Evolutionary conservation across 768 basidiomycete species (phyloP), one percentile per base, ranked within the genome.

Genomic region (Kwoniella botswanensis): DNA sequence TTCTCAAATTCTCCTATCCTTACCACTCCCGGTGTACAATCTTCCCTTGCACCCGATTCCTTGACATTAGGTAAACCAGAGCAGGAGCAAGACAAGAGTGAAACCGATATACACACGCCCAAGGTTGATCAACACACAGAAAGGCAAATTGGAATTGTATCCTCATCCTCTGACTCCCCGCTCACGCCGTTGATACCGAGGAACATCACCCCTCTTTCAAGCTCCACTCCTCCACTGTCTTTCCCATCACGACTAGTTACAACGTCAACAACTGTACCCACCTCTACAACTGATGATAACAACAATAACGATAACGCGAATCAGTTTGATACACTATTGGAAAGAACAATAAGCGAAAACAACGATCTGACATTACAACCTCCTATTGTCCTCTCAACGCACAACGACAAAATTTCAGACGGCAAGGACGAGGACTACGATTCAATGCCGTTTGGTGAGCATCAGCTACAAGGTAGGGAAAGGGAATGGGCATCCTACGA

Each of bases 401-500:
- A 15, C 17, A 21, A 55, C 21, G 21, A 24, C 35, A 24, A 26
- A n/a, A 10, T n/a, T 63, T 46, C 44, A 10, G 43, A 56, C 12
- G 57, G 60, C 44, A 60, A 53, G 10, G 15, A 35, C 26, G 29
- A 9, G 21, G 35, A 12, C 62, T 43, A 46, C 52, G 59, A 68
- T 63, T 63, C 68, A 57, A 69, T 69, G 68, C 3, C 61, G 46
- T 63, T 55, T 63, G 43, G 54, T 46, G 61, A 57, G 44, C 55
- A 24, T 43, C 53, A 26, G 2, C 13, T 54, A 11, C 13, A 21
- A 60, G 44, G 55, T 43, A 69, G 61, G 53, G 68, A 67, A 59
- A 69, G 61, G 53, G 68, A 69, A 22, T 63, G 68, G 68, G 43
- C 57, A 9, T 26, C 18, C 54, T 63, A 69, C 68, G 61, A 69